Evolutionary conservation across 2,329 filamentous ascomycete species (phyloP), one percentile per base, ranked within the genome.

Genomic region (Didymellaceae sp.): DNA sequence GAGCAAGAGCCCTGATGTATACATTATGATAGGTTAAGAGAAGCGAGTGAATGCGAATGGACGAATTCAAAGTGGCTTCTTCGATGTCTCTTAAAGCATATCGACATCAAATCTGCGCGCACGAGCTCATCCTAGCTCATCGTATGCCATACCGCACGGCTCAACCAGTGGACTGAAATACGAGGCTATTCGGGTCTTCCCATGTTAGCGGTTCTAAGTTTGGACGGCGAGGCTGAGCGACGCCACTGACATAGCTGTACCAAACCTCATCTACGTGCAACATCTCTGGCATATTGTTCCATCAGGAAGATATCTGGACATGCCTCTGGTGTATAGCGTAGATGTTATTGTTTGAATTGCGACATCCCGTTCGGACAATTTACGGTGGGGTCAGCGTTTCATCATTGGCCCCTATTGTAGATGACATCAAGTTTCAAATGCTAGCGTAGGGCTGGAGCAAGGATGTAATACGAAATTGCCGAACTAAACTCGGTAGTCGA

Each of bases 1-100:
- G 13, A 52, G 33, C 13, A 55, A 50, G 10, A 44, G 45, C 25
- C 41, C 40, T 40, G 44, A 47, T 14, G 26, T 47, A 45, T 46
- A 47, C 55, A 58, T 58, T 26, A 14, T 49, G 17, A 8, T 32
- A 41, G 17, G 24, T 17, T 1, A 28, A 13, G n/a, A 28, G 10
- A 5, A 28, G 26, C 26, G 26, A 28, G n/a, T 13, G 25, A 28
- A 28, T 28, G 26, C n/a, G 26, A n/a, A 28, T 28, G 26, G n/a
- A 28, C 10, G 6, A 5, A 28, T 9, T 28, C 26, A 28, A 28
- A 28, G 6, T 13, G n/a, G 26, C 26, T 9, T 28, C 10, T 13
- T 28, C 7, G 4, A 13, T 28, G 7, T 28, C 26, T 28, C 11
- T 28, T 28, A 28, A 13, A 28, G 26, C 26, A 28, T 28, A 7